Base-by-base conservation (phyloP, 2,329 filamentous ascomycete species). In the Monilinia aucupariae region DNA sequence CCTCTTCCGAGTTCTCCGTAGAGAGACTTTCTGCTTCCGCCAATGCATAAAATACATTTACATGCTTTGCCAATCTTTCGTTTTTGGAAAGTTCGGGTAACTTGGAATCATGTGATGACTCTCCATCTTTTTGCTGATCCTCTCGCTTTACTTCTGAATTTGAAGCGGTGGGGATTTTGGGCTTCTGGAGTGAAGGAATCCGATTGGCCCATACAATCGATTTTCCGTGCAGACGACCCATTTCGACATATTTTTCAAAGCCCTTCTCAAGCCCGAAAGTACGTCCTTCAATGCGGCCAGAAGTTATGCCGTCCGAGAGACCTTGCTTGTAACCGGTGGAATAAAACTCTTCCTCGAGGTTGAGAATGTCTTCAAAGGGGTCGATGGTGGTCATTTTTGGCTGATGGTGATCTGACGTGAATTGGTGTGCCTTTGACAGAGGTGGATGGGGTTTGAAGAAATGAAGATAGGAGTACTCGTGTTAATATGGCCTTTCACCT, bases 221-320 rank as follows among this genome's bases (percentile, higher is more conserved):
- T 71, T 86, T 87, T 51, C 91, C 90, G 70, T 93, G 88, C 39
- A 97, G 76, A 64, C 82, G 82, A 2, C 93, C 93, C 74, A 91
- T 84, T 66, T 91, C 87, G 49, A 89, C 74, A 72, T 96, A 97
- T 77, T 96, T 97, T 71, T 96, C 91, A 70, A 94, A 97, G 0
- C 92, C 93, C 68, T 92, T 94, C 74, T 96, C 89, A 49, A 97
- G 84, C 0, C 93, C 94, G 73, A 97, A 91, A 25, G 91, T 85
- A 59, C 92, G 89, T 65, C 94, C 94, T 80, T 99, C 94, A 67
- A 91, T 85, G 64, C 87, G 86, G 47, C 94, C 94, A 39, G 90
- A 88, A 64, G 82, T 82, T 48, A 85, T 79, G 64, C 94, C 94
- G 76, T 96, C 93, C 48, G 81, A 78, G 54, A 85, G 75, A 50